Percentiles rank a stretch among this genome's conserved stretches.
phyloP scores from a whole-genome alignment of 169 alveolate genomes.

The Sarcocystis neurona region DNA sequence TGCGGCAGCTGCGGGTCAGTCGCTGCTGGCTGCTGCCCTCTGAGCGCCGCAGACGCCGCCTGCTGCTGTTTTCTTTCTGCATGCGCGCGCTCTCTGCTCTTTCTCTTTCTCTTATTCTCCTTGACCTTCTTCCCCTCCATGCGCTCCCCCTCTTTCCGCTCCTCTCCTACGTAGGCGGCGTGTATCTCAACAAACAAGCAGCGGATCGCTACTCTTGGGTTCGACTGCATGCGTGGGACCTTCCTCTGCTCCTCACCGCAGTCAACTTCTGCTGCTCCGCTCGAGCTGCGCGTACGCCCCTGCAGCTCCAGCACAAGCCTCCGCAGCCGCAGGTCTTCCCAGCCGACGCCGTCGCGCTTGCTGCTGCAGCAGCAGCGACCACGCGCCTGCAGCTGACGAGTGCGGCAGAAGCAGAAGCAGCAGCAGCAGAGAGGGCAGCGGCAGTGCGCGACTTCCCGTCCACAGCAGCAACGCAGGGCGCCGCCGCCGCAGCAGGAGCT shows the following conservation, averaged over 20 bases:
- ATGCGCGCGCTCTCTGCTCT: slow-evolving; percentile 28
- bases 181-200: not conserved
- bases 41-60: slow-evolving; percentile 37
- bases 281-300: not conserved
- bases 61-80: slow-evolving; percentile 34
- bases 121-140: slow-evolving; percentile 6
- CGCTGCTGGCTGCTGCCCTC: slow-evolving; percentile 50
- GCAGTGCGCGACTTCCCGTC: too few relatives aligned
- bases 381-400: too few relatives aligned
- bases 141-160: not conserved
- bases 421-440: too few relatives aligned
- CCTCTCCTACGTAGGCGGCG: slow-evolving; percentile 29
- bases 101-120: slow-evolving; percentile 16
- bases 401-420: too few relatives aligned
- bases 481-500: too few relatives aligned
- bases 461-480: too few relatives aligned
- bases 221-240: slow-evolving; percentile 54
- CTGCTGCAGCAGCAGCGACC: slow-evolving; percentile 46
- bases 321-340: too few relatives aligned
- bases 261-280: not conserved
- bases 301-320: too few relatives aligned
- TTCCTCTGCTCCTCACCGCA: slow-evolving; percentile 12
- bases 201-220: slow-evolving; percentile 55
- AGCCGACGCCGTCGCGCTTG: too few relatives aligned
- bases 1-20: not conserved